These are phyloP conservation scores for Backusella australiensis DNA, from an alignment of 192 early-diverging fungal genomes.

Conservation along the genomic window DNA sequence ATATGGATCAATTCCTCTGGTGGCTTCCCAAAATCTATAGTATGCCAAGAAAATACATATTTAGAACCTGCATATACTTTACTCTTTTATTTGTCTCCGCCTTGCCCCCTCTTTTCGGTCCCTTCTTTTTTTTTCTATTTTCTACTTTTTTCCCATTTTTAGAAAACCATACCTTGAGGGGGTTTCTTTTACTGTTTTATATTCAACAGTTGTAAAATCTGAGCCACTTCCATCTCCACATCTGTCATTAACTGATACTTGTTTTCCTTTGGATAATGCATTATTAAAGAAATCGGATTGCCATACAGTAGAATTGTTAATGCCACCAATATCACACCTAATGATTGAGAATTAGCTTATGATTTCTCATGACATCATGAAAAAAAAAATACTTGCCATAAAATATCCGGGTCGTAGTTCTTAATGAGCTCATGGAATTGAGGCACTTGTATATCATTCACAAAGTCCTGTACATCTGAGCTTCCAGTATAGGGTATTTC, in stretches of 20 bases:
- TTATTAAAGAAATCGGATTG: constrained; percentile 19
- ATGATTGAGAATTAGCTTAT: background rate
- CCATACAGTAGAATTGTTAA: constrained; percentile 30
- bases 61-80: background rate
- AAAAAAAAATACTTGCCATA: constrained; percentile 11
- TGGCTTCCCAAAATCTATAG: constrained; percentile 22
- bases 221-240: constrained; percentile 20
- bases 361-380: background rate
- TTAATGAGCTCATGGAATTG: constrained; percentile 21
- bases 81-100: background rate
- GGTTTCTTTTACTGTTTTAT: constrained; percentile 1
- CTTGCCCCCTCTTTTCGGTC: background rate
- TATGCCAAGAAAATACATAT: background rate
- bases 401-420: constrained; percentile 20
- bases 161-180: constrained; percentile 4
- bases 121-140: background rate
- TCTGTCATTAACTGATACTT: constrained; percentile 27
- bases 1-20: constrained; percentile 27
- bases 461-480: constrained; percentile 15
- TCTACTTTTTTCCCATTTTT: background rate
- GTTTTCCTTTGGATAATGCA: background rate
- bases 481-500: constrained; percentile 20
- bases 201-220: constrained; percentile 28
- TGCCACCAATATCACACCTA: constrained; percentile 35
- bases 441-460: constrained; percentile 29